Percentiles rank a stretch among this genome's conserved stretches.
Evolutionary conservation across 345 rosid species (phyloP).

Genomic region (Combretum micranthum): DNA sequence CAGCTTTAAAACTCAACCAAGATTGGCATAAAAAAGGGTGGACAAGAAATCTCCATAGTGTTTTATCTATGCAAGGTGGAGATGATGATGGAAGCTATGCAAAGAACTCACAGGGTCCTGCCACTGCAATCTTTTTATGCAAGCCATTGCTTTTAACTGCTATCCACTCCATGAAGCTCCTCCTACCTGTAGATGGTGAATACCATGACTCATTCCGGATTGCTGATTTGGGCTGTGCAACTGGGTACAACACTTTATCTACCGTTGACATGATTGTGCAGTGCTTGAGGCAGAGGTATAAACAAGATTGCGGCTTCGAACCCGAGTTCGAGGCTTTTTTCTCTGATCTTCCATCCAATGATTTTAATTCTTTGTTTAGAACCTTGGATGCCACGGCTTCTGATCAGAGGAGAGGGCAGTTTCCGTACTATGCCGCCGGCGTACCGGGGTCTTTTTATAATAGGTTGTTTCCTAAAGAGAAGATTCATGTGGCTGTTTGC

Average conservation of each 20-base stretch:
- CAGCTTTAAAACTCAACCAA: background rate
- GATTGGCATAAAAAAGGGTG: conserved; percentile 1
- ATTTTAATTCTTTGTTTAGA: conserved; percentile 44
- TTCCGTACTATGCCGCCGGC: conserved; percentile 34
- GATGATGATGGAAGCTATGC: conserved; percentile 48
- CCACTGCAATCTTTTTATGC: conserved; percentile 39
- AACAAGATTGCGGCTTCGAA: conserved; percentile 20
- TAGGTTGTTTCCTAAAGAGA: conserved; percentile 42
- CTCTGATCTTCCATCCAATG: conserved; percentile 53
- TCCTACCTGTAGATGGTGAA: conserved; percentile 4
- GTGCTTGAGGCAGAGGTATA: conserved; percentile 25
- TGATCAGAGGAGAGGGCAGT: background rate
- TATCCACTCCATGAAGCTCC: conserved; percentile 31
- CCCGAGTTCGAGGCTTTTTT: conserved; percentile 58
- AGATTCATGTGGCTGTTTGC: conserved; percentile 50
- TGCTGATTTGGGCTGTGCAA: conserved; percentile 55
- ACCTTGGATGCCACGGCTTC: conserved; percentile 9
- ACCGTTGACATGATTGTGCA: conserved; percentile 38
- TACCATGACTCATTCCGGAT: conserved; percentile 23
- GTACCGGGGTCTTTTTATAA: conserved; percentile 53
- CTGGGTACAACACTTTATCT: conserved; percentile 44
- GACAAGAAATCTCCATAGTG: conserved; percentile 27
- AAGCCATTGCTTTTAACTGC: conserved; percentile 45
- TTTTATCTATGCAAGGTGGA: conserved; percentile 54
- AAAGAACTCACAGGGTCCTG: conserved; percentile 47